Base-by-base conservation (phyloP, 305 asterid species). In the Fraxinus angustifolia region DNA sequence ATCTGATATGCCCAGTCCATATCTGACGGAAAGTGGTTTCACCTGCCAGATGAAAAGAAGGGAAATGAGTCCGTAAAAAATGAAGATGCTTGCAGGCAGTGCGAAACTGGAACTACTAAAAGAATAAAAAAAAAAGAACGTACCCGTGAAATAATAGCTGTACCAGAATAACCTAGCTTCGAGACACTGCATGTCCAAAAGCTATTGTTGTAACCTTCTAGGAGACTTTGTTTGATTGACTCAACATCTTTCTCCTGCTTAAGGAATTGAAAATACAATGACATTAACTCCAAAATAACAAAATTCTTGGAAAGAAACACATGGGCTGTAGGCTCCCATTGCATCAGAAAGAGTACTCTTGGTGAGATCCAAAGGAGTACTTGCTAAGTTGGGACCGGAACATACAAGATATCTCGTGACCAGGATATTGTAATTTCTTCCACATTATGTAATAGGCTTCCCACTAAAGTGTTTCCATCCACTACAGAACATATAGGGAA, bases 121-220 rank as follows among this genome's bases (percentile, higher is more conserved):
- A 56, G 62, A 34, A 23, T 23, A 28, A 28, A 30, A 30, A 72
- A 80, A 80, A 48, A 82, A 65, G 75, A 75, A 71, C 77, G 76
- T 90, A 94, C 99, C 89, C 96, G 90, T 73, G 99, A 96, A 85
- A 96, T 91, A 80, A 96, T 88, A 81, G 99, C 97, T 62, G 99
- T 89, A 79, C 98, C 98, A 40, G 99, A 91, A 86, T 96, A 96
- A 60, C 99, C 99, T 84, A 91, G 92, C 82, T 96, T 96, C 11
- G 98, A 85, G 80, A 89, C 91, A 78, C 99, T 96, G 76, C 99
- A 95, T 3, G 94, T 91, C 98, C 99, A 95, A 86, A 90, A 94
- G 89, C 94, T 93, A 85, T 92, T 87, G 79, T 92, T 90, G 78
- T 91, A 96, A 79, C 92, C 97, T 83, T 93, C 93, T 65, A 93